Percentiles rank a stretch among this genome's conserved stretches.
Conservation (phyloP, 73 alveolate genomes). For the Paramecium tetraurelia region DNA sequence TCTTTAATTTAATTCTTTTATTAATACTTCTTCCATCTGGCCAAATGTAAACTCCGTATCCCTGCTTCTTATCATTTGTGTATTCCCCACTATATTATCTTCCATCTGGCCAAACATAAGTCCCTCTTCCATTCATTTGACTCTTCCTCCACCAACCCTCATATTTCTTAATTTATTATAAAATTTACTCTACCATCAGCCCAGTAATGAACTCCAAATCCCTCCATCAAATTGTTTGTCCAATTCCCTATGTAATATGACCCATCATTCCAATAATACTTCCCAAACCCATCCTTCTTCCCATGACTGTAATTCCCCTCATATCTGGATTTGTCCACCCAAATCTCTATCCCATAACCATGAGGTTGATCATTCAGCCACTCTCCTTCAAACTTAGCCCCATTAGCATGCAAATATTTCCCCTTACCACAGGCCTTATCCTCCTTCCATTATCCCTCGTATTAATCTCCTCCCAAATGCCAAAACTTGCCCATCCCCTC, state of each 20-base stretch:
- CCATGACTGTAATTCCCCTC: conserved; percentile 73
- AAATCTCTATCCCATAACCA: conserved; percentile 77
- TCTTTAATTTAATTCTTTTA: background rate
- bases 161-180: background rate
- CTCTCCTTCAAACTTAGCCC: conserved; percentile 63
- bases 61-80: conserved; percentile 45
- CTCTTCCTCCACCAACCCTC: conserved; percentile 53
- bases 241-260: conserved; percentile 71
- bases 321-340: conserved; percentile 77
- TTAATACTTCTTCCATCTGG: conserved; percentile 9
- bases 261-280: conserved; percentile 69
- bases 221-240: conserved; percentile 70
- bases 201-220: conserved; percentile 75
- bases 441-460: conserved; percentile 62
- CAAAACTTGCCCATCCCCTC: conserved; percentile 62
- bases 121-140: conserved; percentile 63
- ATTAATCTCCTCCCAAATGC: conserved; percentile 59
- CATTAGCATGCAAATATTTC: conserved; percentile 36
- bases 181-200: conserved; percentile 58
- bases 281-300: conserved; percentile 77
- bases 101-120: conserved; percentile 65
- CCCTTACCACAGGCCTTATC: conserved; percentile 60
- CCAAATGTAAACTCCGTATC: conserved; percentile 56
- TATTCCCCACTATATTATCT: conserved; percentile 57
- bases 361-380: conserved; percentile 72